A percentile compares a stretch with the other conserved stretches of the same genome.
Conservation (phyloP, 345 rosid genomes). For the Capsella bursapastoris region DNA sequence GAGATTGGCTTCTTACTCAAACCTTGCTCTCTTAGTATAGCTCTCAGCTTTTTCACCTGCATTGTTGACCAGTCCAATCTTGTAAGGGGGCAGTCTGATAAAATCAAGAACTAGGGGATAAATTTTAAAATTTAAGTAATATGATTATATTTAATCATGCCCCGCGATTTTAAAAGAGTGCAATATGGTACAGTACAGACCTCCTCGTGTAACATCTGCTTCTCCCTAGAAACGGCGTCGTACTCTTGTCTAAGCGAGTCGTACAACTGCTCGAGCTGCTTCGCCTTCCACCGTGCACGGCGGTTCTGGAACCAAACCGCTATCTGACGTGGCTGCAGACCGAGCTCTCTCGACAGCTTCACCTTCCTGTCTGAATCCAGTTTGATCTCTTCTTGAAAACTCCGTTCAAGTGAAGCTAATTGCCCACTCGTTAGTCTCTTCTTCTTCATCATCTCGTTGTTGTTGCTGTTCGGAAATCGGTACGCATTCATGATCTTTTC, state of each 20-base stretch:
- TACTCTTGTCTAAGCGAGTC: constrained; percentile 74
- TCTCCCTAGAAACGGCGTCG: constrained; percentile 69
- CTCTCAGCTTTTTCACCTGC: constrained; percentile 43
- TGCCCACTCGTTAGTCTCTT: constrained; percentile 78
- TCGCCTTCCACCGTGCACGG: constrained; percentile 86
- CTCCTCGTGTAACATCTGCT: constrained; percentile 83
- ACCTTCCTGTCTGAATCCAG: constrained; percentile 83
- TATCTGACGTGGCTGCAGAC: constrained; percentile 88
- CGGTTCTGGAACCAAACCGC: constrained; percentile 96
- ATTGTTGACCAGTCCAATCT: neutral
- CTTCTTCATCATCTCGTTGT: constrained; percentile 60
- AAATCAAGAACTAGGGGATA: neutral
- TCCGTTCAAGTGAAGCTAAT: constrained; percentile 73
- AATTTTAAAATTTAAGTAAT: neutral
- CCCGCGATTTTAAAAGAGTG: neutral
- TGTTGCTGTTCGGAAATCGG: constrained; percentile 42
- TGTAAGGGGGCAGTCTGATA: neutral
- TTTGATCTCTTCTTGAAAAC: constrained; percentile 89
- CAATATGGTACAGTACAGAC: constrained; percentile 39
- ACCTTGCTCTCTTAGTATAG: constrained; percentile 38
- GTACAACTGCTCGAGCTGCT: constrained; percentile 82
- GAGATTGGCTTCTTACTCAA: constrained; percentile 29
- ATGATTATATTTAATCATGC: neutral
- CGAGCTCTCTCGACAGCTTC: constrained; percentile 82
- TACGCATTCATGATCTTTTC: constrained; percentile 32